Base-by-base conservation (phyloP, 2,329 filamentous ascomycete species). In the Plenodomus biglobosus region DNA sequence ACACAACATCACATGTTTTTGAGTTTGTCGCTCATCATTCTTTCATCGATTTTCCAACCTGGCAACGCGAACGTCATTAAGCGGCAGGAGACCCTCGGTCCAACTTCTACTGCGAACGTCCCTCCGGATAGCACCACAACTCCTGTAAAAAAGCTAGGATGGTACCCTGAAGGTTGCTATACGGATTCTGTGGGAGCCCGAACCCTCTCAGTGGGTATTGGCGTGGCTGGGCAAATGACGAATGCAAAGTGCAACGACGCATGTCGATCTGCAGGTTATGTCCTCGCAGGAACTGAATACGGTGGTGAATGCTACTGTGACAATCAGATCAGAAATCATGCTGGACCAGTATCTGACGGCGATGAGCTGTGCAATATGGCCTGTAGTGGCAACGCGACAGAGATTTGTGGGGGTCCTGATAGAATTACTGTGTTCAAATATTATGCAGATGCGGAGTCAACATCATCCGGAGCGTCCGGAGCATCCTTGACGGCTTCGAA, bases 301-400 rank as follows among this genome's bases (percentile, higher is more conserved):
- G 46, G 40, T 11, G 58, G 53, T 13, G 62, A 64, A 30, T 65
- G 60, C 39, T 63, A 48, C 40, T 68, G 64, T 42, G 64, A 63
- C 32, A 63, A 59, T 21, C 41, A 44, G 3, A 21, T 62, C 8
- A 21, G 44, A 10, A 50, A 48, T 11, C 46, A 42, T 27, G 69
- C 69, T 2, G 55, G 46, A 6, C 58, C 59, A 8, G 62, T 59
- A 2, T 44, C 58, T 8, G 56, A 64, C 42, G 62, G 64, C 22
- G 78, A 84, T n/a, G 62, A 66, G 1, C 72, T 76, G 35, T 70
- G 68, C 55, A 60, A 58, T 30, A 66, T 58, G 56, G 24, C 42
- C 1, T 64, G 59, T 27, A 59, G 53, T 17, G 61, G 61, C 2
- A 50, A 59, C 11, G 47, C 52, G 32, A 59, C 48, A 32, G 59